Evolutionary conservation across 306 rosid species (phyloP), one percentile per base, ranked within the genome.

Genomic region (Cucumis hystrix): DNA sequence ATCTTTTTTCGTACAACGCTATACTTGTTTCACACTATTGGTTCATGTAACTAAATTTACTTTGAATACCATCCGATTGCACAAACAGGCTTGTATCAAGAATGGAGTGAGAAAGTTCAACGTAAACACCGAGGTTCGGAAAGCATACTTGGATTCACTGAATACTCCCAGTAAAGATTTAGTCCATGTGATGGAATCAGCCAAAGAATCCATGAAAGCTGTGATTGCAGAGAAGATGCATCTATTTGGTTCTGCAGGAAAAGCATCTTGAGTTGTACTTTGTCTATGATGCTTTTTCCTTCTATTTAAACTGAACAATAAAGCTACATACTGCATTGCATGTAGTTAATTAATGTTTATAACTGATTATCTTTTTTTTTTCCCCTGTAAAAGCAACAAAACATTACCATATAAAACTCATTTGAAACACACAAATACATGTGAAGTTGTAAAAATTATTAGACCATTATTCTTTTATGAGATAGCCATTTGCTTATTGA

Each of bases 201-300:
- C 97, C 10, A 94, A 87, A 87, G 93, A 87, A 71, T 96, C 97
- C 77, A 92, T 94, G 98, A 92, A 89, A 81, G 92, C 85, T 64
- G 97, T 94, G 84, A 80, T 90, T 77, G 91, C 92, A 65, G 96
- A 90, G 84, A 94, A 92, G 86, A 94, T 94, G 95, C 91, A 74
- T 83, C 90, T 92, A 23, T 94, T 92, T 88, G 98, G 98, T 57
- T 94, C 98, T 8, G 91, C 97, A 1, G 95, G 97, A 79, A 94
- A 63, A 83, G 98, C 97, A 10, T 87, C 83, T 68, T 66, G 40
- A 70, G 58, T 70, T 70, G 75, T 12, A 45, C 12, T 6, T n/a
- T 70, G 75, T 23, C 12, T 11, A 40, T 70, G 75, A 28, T 69
- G 75, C 35, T 68, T 2, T 15, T 43, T 51, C 55, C 74, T 41